Evolutionary conservation across 768 basidiomycete genomes (phyloP).

Genomic region (Clitopilus hobsonii): DNA sequence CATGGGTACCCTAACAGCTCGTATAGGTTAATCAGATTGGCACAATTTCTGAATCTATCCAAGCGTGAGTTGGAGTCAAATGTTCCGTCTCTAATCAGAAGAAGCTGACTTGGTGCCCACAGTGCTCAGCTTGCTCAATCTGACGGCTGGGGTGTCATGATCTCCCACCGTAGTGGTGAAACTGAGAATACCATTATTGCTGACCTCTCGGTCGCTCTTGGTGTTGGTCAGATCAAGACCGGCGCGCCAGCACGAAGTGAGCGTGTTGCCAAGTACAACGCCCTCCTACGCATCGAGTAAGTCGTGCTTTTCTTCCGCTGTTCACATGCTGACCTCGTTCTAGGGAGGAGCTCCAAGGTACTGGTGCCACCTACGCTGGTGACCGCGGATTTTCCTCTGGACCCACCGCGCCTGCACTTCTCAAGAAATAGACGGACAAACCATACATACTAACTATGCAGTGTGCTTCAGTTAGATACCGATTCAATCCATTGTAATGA

Average conservation of each 20-base stretch:
- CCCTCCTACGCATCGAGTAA: constrained; percentile 85
- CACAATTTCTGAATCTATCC: constrained; percentile 97
- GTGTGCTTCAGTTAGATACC: too few species aligned
- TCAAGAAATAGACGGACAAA: constrained; percentile 47
- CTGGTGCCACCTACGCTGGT: constrained; percentile 69
- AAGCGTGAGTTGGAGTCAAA: constrained; percentile 66
- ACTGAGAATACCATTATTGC: constrained; percentile 97
- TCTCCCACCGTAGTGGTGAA: constrained; percentile 98
- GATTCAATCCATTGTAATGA: neutral
- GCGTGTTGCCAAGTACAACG: constrained; percentile 95
- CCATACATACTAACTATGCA: neutral
- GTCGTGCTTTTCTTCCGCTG: constrained; percentile 21
- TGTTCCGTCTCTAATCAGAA: neutral
- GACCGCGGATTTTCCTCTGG: constrained; percentile 79
- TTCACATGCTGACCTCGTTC: constrained; percentile 8
- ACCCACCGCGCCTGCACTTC: constrained; percentile 62
- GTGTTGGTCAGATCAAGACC: constrained; percentile 95
- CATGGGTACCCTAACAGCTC: neutral
- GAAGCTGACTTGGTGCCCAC: constrained; percentile 3
- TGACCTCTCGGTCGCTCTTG: constrained; percentile 91
- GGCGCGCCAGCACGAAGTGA: constrained; percentile 95
- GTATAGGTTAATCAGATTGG: constrained; percentile 94
- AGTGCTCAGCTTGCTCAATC: constrained; percentile 95
- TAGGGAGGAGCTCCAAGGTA: constrained; percentile 72
- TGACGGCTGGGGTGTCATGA: constrained; percentile 99